Evolutionary conservation across 2,329 filamentous ascomycete genomes (phyloP).

Genomic region (Ophiostoma populinum): DNA sequence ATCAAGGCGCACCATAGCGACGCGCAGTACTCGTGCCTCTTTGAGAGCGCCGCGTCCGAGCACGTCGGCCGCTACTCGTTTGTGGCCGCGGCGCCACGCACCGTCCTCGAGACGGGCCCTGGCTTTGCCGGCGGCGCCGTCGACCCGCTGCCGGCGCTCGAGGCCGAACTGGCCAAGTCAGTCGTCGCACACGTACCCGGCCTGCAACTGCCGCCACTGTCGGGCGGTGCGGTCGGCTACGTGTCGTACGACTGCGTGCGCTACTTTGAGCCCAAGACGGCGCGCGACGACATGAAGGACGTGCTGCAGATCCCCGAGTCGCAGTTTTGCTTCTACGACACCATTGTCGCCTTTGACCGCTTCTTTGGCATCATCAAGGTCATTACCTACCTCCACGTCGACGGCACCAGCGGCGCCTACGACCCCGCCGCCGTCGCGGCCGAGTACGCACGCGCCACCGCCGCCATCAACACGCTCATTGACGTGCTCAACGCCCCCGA

Average conservation of each 20-base stretch:
- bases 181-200: constrained; percentile 71
- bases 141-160: constrained; percentile 70
- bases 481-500: constrained; percentile 56
- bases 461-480: constrained; percentile 49
- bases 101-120: constrained; percentile 73
- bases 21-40: constrained; percentile 64
- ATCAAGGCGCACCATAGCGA: constrained; percentile 55
- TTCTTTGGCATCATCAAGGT: constrained; percentile 89
- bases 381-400: constrained; percentile 63
- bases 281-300: constrained; percentile 70
- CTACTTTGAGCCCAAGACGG: constrained; percentile 86
- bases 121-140: constrained; percentile 63
- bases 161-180: constrained; percentile 62
- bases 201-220: constrained; percentile 67
- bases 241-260: constrained; percentile 91
- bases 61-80: constrained; percentile 93
- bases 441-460: constrained; percentile 52
- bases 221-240: constrained; percentile 87
- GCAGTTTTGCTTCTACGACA: constrained; percentile 93
- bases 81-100: constrained; percentile 53
- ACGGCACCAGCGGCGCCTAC: constrained; percentile 13
- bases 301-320: constrained; percentile 80
- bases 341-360: constrained; percentile 83
- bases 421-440: constrained; percentile 30
- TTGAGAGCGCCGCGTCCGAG: constrained; percentile 84